phyloP scores from a whole-genome alignment of 1,139 yeast genomes.

The Pneumocystis canis region DNA sequence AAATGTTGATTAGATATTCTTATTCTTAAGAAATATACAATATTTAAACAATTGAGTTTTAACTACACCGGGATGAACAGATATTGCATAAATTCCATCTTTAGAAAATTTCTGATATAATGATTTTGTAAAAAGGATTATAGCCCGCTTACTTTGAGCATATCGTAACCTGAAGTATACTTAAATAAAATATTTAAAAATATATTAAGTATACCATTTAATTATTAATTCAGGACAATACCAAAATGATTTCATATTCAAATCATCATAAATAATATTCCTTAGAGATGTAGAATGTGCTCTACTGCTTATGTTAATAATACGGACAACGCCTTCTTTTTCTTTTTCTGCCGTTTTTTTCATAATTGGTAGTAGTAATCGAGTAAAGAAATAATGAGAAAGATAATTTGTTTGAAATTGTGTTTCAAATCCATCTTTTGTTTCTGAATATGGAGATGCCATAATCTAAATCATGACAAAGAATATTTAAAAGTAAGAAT shows the following conservation, averaged over 20 bases:
- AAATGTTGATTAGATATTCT: background rate
- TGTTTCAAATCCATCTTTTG: conserved; percentile 21
- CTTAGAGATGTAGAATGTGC: conserved; percentile 35
- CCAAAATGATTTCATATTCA: conserved; percentile 3
- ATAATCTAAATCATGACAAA: conserved; percentile 1
- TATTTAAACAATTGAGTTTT: conserved; percentile 13
- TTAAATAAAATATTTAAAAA: background rate
- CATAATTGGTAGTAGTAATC: conserved; percentile 44
- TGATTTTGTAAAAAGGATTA: conserved; percentile 13
- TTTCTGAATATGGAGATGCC: conserved; percentile 12
- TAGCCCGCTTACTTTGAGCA: conserved; percentile 16
- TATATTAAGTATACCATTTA: background rate
- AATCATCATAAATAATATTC: conserved; percentile 6
- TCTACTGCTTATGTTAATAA: conserved; percentile 53
- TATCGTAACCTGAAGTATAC: conserved; percentile 10
- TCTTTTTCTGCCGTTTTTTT: conserved; percentile 20
- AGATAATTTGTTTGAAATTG: conserved; percentile 71
- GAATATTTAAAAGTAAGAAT: conserved; percentile 8
- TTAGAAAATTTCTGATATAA: conserved; percentile 11
- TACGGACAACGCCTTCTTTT: conserved; percentile 32
- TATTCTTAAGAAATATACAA: background rate
- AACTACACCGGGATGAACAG: conserved; percentile 16
- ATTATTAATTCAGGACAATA: background rate
- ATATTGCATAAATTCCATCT: conserved; percentile 13
- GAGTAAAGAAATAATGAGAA: conserved; percentile 58